A percentile compares a stretch with the other conserved stretches of the same genome.
Conservation (phyloP, 805 yeast genomes). For the Ogataea thermomethanolica region DNA sequence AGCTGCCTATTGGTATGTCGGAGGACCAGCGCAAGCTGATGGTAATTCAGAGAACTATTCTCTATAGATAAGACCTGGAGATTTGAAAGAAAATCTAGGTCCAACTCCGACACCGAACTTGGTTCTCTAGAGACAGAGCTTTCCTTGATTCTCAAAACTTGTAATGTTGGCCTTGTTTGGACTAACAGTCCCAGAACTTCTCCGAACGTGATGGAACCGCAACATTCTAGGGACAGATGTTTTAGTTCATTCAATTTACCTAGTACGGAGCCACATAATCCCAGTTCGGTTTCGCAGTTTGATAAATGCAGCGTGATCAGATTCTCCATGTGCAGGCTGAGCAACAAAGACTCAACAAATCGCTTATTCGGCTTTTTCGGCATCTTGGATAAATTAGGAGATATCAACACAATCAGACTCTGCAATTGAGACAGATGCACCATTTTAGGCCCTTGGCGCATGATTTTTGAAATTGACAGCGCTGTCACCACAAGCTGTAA, state of each 20-base stretch:
- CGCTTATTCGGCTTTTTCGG: constrained; percentile 1
- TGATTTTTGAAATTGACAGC: neutral
- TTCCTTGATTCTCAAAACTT: constrained; percentile 10
- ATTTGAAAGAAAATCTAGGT: constrained; percentile 5
- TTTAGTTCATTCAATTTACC: constrained; percentile 1
- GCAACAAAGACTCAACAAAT: constrained; percentile 3
- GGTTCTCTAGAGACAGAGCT: constrained; percentile 5
- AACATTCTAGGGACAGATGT: constrained; percentile 8
- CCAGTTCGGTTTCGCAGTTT: constrained; percentile 10
- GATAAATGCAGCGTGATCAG: constrained; percentile 8
- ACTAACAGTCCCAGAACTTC: constrained; percentile 8
- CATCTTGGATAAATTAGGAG: constrained; percentile 5
- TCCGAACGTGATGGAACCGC: constrained; percentile 4
- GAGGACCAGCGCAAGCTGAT: constrained; percentile 12
- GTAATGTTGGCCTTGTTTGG: neutral
- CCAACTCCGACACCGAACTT: constrained; percentile 5
- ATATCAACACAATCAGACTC: constrained; percentile 3
- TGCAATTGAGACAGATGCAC: neutral
- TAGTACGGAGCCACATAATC: constrained; percentile 2
- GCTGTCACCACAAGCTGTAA: constrained; percentile 11
- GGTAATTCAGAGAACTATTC: constrained; percentile 15
- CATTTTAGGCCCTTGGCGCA: neutral
- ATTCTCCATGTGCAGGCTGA: constrained; percentile 1
- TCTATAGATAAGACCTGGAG: constrained; percentile 10
- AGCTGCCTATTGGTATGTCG: constrained; percentile 9